phyloP scores from a whole-genome alignment of 306 rosid genomes.

The Prunus padus region DNA sequence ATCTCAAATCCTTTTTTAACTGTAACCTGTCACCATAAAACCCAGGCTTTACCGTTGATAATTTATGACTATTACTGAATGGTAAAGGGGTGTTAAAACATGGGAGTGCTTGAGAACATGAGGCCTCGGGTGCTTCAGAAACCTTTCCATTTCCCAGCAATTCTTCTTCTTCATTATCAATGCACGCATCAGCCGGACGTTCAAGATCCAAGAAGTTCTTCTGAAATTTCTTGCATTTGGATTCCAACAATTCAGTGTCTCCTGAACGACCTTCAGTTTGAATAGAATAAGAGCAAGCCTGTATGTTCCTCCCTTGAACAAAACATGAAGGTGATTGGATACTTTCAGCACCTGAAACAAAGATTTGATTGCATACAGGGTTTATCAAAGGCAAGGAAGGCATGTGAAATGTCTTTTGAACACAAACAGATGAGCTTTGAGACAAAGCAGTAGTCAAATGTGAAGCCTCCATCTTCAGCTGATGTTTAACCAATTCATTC shows the following conservation, averaged over 20 bases:
- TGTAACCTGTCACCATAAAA: conserved; percentile 17
- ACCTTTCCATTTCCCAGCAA: conserved; percentile 32
- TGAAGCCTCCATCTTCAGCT: conserved; percentile 39
- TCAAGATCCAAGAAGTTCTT: conserved; percentile 73
- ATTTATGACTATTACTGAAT: conserved; percentile 25
- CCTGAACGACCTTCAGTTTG: conserved; percentile 29
- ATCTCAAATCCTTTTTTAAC: conserved; percentile 10
- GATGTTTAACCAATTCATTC: conserved; percentile 38
- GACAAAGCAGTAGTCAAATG: conserved; percentile 36
- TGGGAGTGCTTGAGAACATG: conserved; percentile 41
- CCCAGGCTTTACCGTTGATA: conserved; percentile 21
- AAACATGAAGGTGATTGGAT: conserved; percentile 34
- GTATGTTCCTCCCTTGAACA: conserved; percentile 38
- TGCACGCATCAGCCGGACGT: conserved; percentile 72
- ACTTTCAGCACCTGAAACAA: conserved; percentile 32
- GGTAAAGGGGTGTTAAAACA: conserved; percentile 30
- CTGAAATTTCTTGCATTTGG: conserved; percentile 49
- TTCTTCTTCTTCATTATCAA: conserved; percentile 50
- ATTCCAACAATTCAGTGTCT: conserved; percentile 33
- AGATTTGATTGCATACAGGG: conserved; percentile 28
- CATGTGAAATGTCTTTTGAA: conserved; percentile 27
- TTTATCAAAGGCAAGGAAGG: conserved; percentile 41
- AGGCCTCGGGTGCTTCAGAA: conserved; percentile 30
- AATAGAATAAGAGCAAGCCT: conserved; percentile 25
- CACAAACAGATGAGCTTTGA: conserved; percentile 29